Conservation (phyloP, 441 rosid species). For the Sinapis alba region DNA sequence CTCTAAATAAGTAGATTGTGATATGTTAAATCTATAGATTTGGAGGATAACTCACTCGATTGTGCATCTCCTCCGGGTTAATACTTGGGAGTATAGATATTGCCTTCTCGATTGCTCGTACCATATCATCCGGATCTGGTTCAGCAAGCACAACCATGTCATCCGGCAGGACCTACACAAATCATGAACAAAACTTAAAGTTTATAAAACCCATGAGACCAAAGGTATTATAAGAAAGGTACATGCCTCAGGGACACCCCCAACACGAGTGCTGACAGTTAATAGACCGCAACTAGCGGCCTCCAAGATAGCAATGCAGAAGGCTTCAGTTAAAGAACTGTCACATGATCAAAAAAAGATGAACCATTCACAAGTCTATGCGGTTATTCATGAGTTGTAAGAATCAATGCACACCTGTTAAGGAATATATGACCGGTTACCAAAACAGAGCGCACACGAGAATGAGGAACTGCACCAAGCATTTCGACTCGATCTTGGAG, state of each 20-base stretch:
- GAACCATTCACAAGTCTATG: not conserved
- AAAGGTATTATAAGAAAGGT: constrained; percentile 5
- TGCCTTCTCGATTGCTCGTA: constrained; percentile 76
- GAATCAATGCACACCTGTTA: constrained; percentile 64
- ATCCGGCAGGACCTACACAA: constrained; percentile 74
- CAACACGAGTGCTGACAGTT: constrained; percentile 95
- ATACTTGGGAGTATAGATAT: constrained; percentile 81
- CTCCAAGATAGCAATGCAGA: constrained; percentile 97
- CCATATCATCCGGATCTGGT: constrained; percentile 97
- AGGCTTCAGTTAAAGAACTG: constrained; percentile 98
- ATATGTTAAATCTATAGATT: not conserved
- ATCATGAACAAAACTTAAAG: not conserved
- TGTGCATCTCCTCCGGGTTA: constrained; percentile 88
- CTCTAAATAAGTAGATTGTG: not conserved
- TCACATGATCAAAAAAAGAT: constrained; percentile 31
- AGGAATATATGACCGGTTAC: constrained; percentile 90
- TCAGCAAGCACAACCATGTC: constrained; percentile 97
- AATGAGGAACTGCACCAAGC: constrained; percentile 97
- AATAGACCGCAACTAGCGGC: constrained; percentile 98
- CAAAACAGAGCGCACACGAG: constrained; percentile 84
- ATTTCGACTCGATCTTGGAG: constrained; percentile 98
- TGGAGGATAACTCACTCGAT: constrained; percentile 58
- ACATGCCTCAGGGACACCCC: constrained; percentile 97
- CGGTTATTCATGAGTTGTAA: not conserved
- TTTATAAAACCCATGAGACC: not conserved